Base-by-base conservation (phyloP, 306 rosid genomes). In the Lathyrus tuberosus region DNA sequence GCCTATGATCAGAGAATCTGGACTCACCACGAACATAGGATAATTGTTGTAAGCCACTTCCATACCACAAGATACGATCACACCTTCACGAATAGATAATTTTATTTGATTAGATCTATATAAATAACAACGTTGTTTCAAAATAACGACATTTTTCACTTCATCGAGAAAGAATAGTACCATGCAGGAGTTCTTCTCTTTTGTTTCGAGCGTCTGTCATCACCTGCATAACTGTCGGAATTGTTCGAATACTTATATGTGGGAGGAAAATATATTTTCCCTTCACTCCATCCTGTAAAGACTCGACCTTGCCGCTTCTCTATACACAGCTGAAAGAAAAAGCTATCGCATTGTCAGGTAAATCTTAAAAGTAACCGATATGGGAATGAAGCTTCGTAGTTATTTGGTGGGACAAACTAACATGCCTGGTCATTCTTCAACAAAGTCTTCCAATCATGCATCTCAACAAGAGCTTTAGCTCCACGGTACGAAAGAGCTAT, bases 111-210 rank as follows among this genome's bases (percentile, higher is more conserved):
- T 54, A 78, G 65, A 71, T 59, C 51, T 65, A 31, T 49, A 62
- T 72, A 52, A 41, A 59, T 17, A 54, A 74, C 10, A 5, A 42
- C 14, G 1, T n/a, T 13, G 44, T 61, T 67, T 63, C 78, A 30
- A 58, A 46, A 51, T 8, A 51, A 51, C 37, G 71, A 56, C 57
- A 51, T 51, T 38, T 14, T 26, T 33, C 61, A 54, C 30, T 51
- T 51, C 30, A 9, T 18, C 8, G 47, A 24, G 48, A 69, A 68
- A 59, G 65, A 53, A 75, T 60, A 44, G 18, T 89, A 95, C 99
- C 99, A 95, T 65, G 99, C 99, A 5, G 99, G 99, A 62, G 99
- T 95, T 91, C 99, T 95, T 83, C 96, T 84, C 89, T 95, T 95
- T 80, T 87, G 93, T 80, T 87, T 95, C 5, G 96, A 77, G 41